Base-by-base conservation (phyloP, 1,139 yeast species). In the Scheffersomyces cryptocercus region DNA sequence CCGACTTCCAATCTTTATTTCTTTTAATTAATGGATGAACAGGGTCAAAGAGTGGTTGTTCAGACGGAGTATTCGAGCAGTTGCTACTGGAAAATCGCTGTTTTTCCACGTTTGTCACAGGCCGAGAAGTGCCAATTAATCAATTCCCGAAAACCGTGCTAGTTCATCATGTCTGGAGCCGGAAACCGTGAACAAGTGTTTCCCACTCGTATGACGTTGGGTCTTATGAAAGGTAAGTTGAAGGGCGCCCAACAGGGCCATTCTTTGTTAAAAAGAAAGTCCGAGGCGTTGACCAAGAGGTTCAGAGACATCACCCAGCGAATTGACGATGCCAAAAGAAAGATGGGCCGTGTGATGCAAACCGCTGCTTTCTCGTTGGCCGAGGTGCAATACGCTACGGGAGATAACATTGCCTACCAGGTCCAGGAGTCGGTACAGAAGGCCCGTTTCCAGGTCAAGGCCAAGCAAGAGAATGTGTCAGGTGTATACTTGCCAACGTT, bases 271-370 rank as follows among this genome's bases (percentile, higher is more conserved):
- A 93, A 93, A 73, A 82, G 98, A 68, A 93, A 93, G 68, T 89
- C 97, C 3, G 99, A 93, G 68, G 99, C 99, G 1, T 78, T 93
- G 61, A 93, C 99, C 35, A 90, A 91, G 65, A 77, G 99, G 59
- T 93, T 93, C 70, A 83, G 99, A 66, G 99, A 93, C 55, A 93
- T 93, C 60, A 90, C 98, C 31, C 87, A 81, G 62, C 75, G 97
- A 64, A 93, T 93, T 61, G 97, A 93, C 64, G 97, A 91, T 55
- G 89, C 98, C 40, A 93, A 93, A 69, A 82, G 93, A 55, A 93
- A 91, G 74, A 93, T 93, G 99, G 99, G 98, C 38, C 78, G 95
- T 53, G 97, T 93, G 36, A 93, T 93, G 98, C 99, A 93, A 65
- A 88, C 96, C 0, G 99, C 99, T 1, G 95, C 98, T 0, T 93